phyloP scores from a whole-genome alignment of 306 rosid species.

The Pueraria montana region DNA sequence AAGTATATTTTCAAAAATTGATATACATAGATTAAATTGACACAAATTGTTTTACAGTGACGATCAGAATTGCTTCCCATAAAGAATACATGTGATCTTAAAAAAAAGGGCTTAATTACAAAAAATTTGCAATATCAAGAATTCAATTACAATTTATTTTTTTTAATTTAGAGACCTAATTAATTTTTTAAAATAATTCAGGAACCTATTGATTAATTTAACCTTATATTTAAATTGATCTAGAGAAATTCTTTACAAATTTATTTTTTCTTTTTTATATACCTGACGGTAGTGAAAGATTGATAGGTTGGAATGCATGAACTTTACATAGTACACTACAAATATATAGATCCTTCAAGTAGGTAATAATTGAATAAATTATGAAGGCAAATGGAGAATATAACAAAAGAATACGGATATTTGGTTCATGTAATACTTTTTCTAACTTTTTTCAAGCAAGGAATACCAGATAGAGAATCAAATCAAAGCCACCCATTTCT shows the following conservation, averaged over 20 bases:
- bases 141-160: no score
- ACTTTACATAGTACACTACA: background rate
- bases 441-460: constrained; percentile 29
- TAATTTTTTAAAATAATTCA: no score
- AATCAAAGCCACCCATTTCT: constrained; percentile 62
- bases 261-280: background rate
- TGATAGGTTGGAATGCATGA: background rate
- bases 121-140: no score
- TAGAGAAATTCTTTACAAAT: background rate
- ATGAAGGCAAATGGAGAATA: constrained; percentile 49
- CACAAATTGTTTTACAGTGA: no score
- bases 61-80: no score
- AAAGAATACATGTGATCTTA: no score
- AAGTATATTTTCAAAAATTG: no score
- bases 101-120: no score
- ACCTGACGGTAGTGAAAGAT: background rate
- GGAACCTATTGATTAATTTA: no score
- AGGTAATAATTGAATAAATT: constrained; percentile 24
- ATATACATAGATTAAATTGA: no score
- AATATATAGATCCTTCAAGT: background rate
- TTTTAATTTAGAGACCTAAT: no score
- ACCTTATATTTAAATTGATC: background rate
- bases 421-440: constrained; percentile 28
- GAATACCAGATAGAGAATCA: constrained; percentile 58
- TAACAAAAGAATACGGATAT: constrained; percentile 54